These are phyloP conservation scores for Penicillium soppii DNA, from an alignment of 495 filamentous ascomycete genomes.

Conservation along the genomic window DNA sequence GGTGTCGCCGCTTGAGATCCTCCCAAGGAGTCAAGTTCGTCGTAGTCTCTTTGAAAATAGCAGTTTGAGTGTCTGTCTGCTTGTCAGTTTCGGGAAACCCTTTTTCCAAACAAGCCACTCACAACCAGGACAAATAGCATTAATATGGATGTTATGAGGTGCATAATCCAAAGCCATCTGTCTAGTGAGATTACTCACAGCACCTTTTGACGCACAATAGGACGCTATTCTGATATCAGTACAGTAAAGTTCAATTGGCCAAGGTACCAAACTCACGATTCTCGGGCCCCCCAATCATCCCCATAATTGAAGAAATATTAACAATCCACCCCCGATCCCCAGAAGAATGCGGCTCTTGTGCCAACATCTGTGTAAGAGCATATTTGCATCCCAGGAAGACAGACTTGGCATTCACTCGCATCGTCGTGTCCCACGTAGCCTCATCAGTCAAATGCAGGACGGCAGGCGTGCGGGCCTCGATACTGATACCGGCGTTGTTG, in stretches of 20 bases:
- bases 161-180: slow-evolving; percentile 54
- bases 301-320: slow-evolving; percentile 50
- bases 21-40: slow-evolving; percentile 18
- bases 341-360: slow-evolving; percentile 41
- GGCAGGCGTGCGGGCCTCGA: slow-evolving; percentile 18
- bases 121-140: slow-evolving; percentile 58
- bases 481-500: slow-evolving; percentile 53
- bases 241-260: background rate
- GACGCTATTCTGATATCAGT: slow-evolving; percentile 24
- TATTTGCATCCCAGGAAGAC: slow-evolving; percentile 54
- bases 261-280: slow-evolving; percentile 12
- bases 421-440: slow-evolving; percentile 42
- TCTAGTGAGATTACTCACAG: slow-evolving; percentile 49
- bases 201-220: slow-evolving; percentile 54
- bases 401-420: slow-evolving; percentile 44
- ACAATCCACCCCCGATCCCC: slow-evolving; percentile 57
- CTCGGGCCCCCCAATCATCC: slow-evolving; percentile 35
- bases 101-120: slow-evolving; percentile 21
- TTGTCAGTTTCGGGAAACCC: background rate
- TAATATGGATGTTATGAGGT: slow-evolving; percentile 50
- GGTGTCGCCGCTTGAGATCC: slow-evolving; percentile 31
- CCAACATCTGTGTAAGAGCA: slow-evolving; percentile 50
- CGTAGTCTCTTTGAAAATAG: slow-evolving; percentile 28
- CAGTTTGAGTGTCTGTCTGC: slow-evolving; percentile 28
- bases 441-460: slow-evolving; percentile 42